phyloP scores from a whole-genome alignment of 805 yeast genomes.

The Suhomyces xylopsoci region DNA sequence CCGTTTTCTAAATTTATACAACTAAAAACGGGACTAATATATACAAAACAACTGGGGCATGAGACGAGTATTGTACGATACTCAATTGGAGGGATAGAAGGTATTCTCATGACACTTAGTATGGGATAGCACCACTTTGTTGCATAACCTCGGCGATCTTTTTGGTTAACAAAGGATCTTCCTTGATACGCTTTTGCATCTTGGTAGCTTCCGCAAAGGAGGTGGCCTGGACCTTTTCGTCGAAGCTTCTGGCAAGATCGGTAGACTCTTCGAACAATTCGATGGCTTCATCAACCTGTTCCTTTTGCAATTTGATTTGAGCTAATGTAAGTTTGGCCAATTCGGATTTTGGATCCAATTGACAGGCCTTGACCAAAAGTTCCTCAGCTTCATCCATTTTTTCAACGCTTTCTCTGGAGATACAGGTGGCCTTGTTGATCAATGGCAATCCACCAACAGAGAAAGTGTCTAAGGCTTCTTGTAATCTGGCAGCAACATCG shows the following conservation, averaged over 20 bases:
- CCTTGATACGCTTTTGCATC: slow-evolving; percentile 75
- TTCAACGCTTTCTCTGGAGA: slow-evolving; percentile 54
- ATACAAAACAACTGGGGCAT: neutral
- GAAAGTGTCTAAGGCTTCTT: slow-evolving; percentile 61
- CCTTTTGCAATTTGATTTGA: slow-evolving; percentile 82
- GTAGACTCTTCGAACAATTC: slow-evolving; percentile 79
- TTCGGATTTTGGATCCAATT: slow-evolving; percentile 84
- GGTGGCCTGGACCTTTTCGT: slow-evolving; percentile 87
- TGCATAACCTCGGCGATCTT: slow-evolving; percentile 61
- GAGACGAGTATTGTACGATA: neutral
- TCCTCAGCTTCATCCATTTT: slow-evolving; percentile 54
- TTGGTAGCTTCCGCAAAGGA: slow-evolving; percentile 91
- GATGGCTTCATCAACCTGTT: slow-evolving; percentile 78
- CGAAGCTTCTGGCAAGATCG: slow-evolving; percentile 74
- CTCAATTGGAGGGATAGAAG: neutral
- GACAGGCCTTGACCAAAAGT: slow-evolving; percentile 70
- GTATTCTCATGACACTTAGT: slow-evolving; percentile 1
- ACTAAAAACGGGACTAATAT: neutral
- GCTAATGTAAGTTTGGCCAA: slow-evolving; percentile 89
- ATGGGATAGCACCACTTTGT: slow-evolving; percentile 16
- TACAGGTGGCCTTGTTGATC: slow-evolving; percentile 79
- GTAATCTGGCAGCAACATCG: slow-evolving; percentile 81
- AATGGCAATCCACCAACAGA: slow-evolving; percentile 87
- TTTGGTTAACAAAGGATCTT: slow-evolving; percentile 61
- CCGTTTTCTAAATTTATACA: neutral